Base-by-base conservation (phyloP, 805 yeast genomes). In the Teunomyces atbi region DNA sequence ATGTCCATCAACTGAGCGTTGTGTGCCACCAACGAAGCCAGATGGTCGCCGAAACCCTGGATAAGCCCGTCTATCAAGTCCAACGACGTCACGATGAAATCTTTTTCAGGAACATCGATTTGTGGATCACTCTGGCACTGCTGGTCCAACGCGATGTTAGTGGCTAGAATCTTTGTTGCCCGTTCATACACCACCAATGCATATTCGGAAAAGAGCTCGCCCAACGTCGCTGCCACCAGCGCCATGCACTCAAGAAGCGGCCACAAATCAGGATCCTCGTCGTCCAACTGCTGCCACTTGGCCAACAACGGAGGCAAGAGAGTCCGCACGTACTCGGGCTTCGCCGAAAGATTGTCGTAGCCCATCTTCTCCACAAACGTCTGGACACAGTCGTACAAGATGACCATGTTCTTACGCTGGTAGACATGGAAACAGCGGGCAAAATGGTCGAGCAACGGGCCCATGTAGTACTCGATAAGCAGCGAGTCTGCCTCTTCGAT, bases 201-300 rank as follows among this genome's bases (percentile, higher is more conserved):
- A 71, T 83, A 89, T 5, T 95, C 96, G 5, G 90, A 87, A 71
- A 92, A 92, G 21, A 79, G 63, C 51, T 86, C 89, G 18, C 96
- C 95, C 49, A 91, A 68, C 2, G 90, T 79, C 1, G 96, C 90
- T 10, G 97, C 96, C 28, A 94, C 86, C 15, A 90, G 81, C 4
- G 97, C 88, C 79, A 94, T 78, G 66, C 98, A 91, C 65, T 92
- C 98, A 49, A 94, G 69, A 52, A 94, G 73, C 5, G 97, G 95
- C 92, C 97, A 89, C 53, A 92, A 66, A 56, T 83, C 96, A 45
- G 80, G 79, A 62, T 92, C 97, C 45, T 82, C 82, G 60, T 94
- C 97, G 12, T 72, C 69, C 42, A 90, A 65, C 33, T 65, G 56
- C 46, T 83, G 82, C 99, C 99, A 94, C 65, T 88, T 86, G 11